phyloP scores from a whole-genome alignment of 2,329 filamentous ascomycete genomes.

The Aspergillus pseudoviridinutans region DNA sequence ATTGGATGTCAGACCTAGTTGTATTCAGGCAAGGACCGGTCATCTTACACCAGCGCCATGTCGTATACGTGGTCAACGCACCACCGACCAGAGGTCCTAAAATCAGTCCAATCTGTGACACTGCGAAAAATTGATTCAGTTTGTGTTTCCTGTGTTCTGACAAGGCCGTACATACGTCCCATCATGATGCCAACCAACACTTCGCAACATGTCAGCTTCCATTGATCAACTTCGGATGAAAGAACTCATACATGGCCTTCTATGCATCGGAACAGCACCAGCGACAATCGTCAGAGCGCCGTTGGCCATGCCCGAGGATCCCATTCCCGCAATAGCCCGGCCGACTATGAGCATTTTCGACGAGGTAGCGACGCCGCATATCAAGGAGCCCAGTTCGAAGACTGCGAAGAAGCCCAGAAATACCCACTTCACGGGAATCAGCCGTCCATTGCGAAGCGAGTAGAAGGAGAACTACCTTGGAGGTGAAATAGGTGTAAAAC shows the following conservation, averaged over 20 bases:
- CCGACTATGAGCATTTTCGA: constrained; percentile 29
- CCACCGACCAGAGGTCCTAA: background rate
- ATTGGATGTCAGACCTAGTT: background rate
- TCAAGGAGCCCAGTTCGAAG: constrained; percentile 26
- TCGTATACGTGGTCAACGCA: background rate
- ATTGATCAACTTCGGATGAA: background rate
- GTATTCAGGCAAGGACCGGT: background rate
- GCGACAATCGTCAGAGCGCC: constrained; percentile 25
- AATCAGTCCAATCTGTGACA: constrained; percentile 33
- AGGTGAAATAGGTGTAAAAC: constrained; percentile 11
- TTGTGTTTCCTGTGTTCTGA: background rate
- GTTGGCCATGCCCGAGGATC: constrained; percentile 23
- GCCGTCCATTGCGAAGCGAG: background rate
- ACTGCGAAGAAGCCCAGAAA: constrained; percentile 24
- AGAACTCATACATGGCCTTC: constrained; percentile 18
- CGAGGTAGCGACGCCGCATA: constrained; percentile 24
- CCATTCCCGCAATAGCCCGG: constrained; percentile 26
- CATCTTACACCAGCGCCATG: constrained; percentile 23
- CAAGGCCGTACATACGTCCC: constrained; percentile 13
- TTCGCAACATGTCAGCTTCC: background rate
- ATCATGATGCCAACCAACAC: constrained; percentile 17
- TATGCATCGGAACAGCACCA: constrained; percentile 20
- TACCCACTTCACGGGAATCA: constrained; percentile 12
- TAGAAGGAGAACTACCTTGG: constrained; percentile 21
- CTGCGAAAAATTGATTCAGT: constrained; percentile 1